Conservation (phyloP, 169 alveolate species). For the Plasmodium sp. region DNA sequence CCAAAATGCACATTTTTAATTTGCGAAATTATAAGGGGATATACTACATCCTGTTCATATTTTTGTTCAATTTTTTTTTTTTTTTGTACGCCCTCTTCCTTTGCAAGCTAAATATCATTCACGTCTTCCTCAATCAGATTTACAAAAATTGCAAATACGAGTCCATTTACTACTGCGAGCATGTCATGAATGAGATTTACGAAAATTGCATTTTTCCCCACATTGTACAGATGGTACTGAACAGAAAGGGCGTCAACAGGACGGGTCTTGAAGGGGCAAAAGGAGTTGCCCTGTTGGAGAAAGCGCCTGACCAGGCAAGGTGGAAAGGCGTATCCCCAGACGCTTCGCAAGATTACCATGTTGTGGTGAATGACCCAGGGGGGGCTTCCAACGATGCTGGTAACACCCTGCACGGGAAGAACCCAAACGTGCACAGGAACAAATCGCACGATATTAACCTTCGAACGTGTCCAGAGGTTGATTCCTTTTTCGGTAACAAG, state of each 20-base stretch:
- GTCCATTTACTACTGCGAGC: constrained; percentile 62
- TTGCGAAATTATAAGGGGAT: constrained; percentile 57
- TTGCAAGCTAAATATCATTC: constrained; percentile 32
- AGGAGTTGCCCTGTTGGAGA: background rate
- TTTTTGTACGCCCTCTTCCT: constrained; percentile 37
- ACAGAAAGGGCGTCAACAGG: background rate
- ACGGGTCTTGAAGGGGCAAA: background rate
- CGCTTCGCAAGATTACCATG: background rate
- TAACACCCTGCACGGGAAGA: background rate
- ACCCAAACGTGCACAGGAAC: background rate
- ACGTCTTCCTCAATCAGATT: constrained; percentile 57
- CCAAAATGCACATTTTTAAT: constrained; percentile 28
- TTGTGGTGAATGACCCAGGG: background rate
- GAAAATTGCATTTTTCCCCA: constrained; percentile 47
- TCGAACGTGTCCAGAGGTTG: background rate
- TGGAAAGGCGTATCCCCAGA: background rate
- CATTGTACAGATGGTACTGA: constrained; percentile 5
- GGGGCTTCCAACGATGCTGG: background rate
- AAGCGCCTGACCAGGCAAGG: background rate
- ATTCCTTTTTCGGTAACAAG: background rate
- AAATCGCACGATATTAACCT: background rate
- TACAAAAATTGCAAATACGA: constrained; percentile 59
- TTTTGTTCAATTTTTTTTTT: constrained; percentile 32
- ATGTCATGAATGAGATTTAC: constrained; percentile 65
- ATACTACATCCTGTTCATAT: constrained; percentile 51